Evolutionary conservation across 345 rosid species (phyloP).

Genomic region (Triadica sebifera): DNA sequence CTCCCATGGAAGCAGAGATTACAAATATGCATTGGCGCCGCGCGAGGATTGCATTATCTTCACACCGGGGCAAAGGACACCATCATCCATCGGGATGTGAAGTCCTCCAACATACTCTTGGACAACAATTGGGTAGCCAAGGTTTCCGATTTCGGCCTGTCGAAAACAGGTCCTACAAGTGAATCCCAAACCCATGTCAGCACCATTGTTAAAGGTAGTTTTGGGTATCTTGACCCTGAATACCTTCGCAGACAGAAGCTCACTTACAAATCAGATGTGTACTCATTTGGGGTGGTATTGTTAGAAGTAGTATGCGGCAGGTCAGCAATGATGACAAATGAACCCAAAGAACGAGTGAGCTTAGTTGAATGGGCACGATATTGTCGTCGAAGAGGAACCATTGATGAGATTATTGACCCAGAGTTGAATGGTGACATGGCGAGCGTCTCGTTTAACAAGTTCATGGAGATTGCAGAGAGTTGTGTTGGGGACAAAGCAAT

Average conservation of each 20-base stretch:
- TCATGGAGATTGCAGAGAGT: conserved; percentile 34
- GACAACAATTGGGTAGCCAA: conserved; percentile 52
- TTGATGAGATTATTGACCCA: conserved; percentile 40
- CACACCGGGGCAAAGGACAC: conserved; percentile 32
- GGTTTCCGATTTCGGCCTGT: conserved; percentile 54
- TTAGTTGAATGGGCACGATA: conserved; percentile 39
- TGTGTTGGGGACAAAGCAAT: conserved; percentile 31
- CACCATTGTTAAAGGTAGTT: conserved; percentile 47
- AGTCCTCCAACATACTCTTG: conserved; percentile 49
- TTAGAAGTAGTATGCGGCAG: conserved; percentile 51
- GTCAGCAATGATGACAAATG: conserved; percentile 21
- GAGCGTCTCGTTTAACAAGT: conserved; percentile 38
- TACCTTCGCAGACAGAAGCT: conserved; percentile 43
- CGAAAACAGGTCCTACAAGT: conserved; percentile 32
- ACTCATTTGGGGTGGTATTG: conserved; percentile 61
- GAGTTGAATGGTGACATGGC: conserved; percentile 34
- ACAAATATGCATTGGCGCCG: conserved; percentile 42
- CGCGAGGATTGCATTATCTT: conserved; percentile 35
- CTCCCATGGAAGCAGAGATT: conserved; percentile 40
- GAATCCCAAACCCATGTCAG: no score
- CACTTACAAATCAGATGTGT: conserved; percentile 65
- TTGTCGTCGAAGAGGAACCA: conserved; percentile 24
- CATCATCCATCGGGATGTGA: conserved; percentile 51
- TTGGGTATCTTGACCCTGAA: conserved; percentile 61
- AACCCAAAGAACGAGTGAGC: conserved; percentile 21